Conservation (phyloP, 202 grass and related monocot genomes). For the Setaria italica region DNA sequence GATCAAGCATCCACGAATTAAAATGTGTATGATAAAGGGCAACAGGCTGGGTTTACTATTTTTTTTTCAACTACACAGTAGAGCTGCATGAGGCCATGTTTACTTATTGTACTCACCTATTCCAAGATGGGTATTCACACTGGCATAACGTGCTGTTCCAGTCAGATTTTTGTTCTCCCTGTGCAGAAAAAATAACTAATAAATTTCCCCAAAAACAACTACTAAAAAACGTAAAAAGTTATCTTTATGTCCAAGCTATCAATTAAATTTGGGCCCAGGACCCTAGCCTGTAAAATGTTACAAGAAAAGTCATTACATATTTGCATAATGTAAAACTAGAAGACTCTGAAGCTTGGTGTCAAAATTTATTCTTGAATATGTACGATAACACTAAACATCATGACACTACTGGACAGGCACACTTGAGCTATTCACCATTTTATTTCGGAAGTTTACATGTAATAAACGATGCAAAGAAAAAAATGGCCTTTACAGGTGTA, state of each 20-base stretch:
- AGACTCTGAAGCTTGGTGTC: neutral
- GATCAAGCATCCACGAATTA: constrained; percentile 5
- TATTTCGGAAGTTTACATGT: constrained; percentile 36
- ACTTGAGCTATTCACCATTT: constrained; percentile 17
- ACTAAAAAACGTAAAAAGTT: neutral
- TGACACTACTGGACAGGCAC: neutral
- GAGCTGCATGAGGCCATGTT: neutral
- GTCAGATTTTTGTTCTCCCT: constrained; percentile 98
- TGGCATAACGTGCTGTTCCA: constrained; percentile 94
- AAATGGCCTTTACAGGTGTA: neutral
- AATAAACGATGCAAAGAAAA: neutral
- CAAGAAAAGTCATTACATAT: constrained; percentile 23
- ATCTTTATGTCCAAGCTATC: constrained; percentile 23
- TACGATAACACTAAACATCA: neutral
- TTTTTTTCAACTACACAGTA: too few species aligned
- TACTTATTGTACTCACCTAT: constrained; percentile 65
- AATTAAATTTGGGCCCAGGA: constrained; percentile 6
- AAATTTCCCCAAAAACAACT: constrained; percentile 15
- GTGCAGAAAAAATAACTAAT: constrained; percentile 20
- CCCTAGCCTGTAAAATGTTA: neutral
- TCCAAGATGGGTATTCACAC: constrained; percentile 99
- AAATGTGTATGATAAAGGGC: neutral
- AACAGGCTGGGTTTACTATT: neutral
- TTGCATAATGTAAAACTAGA: constrained; percentile 32
- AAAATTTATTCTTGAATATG: constrained; percentile 22